phyloP scores from a whole-genome alignment of 768 basidiomycete genomes.

The Coprinellus aureogranulatus region DNA sequence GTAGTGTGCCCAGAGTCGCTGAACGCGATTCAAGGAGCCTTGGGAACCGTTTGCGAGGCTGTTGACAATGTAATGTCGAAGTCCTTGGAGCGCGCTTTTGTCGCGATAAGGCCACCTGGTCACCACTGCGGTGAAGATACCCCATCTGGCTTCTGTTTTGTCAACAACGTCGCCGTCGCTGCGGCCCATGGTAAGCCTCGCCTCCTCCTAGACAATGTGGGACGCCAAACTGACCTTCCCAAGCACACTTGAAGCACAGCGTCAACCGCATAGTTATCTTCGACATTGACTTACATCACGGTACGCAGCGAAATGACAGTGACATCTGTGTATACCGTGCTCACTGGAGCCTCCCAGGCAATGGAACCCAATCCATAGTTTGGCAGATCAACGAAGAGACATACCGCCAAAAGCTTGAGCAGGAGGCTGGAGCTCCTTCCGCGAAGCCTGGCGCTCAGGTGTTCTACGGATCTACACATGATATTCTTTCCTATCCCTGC shows the following conservation, averaged over 20 bases:
- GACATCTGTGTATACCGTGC: no score
- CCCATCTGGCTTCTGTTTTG: slow-evolving; percentile 92
- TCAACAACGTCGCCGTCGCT: slow-evolving; percentile 89
- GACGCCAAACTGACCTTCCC: no score
- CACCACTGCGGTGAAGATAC: slow-evolving; percentile 92
- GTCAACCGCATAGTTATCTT: slow-evolving; percentile 81
- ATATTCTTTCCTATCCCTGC: slow-evolving; percentile 88
- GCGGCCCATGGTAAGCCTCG: slow-evolving; percentile 82
- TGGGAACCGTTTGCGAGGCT: slow-evolving; percentile 85
- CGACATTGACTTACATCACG: slow-evolving; percentile 92
- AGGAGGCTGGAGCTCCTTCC: slow-evolving; percentile 36
- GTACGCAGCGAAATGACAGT: slow-evolving; percentile 42
- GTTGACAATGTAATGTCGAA: slow-evolving; percentile 63
- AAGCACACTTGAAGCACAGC: slow-evolving; percentile 79
- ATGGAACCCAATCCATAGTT: slow-evolving; percentile 88
- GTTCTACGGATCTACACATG: slow-evolving; percentile 93
- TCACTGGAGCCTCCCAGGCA: no score
- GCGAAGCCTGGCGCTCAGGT: slow-evolving; percentile 52
- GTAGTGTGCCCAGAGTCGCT: slow-evolving; percentile 78
- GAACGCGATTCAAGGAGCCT: slow-evolving; percentile 74
- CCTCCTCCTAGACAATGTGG: no score
- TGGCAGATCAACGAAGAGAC: slow-evolving; percentile 93
- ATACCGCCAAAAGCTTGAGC: slow-evolving; percentile 64
- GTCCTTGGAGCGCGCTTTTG: slow-evolving; percentile 58
- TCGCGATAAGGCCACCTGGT: slow-evolving; percentile 85